Percentiles rank a stretch among this genome's conserved stretches.
These are phyloP conservation scores for Xylaria sp. DNA, from an alignment of 2,329 filamentous ascomycete species.

Conservation along the genomic window DNA sequence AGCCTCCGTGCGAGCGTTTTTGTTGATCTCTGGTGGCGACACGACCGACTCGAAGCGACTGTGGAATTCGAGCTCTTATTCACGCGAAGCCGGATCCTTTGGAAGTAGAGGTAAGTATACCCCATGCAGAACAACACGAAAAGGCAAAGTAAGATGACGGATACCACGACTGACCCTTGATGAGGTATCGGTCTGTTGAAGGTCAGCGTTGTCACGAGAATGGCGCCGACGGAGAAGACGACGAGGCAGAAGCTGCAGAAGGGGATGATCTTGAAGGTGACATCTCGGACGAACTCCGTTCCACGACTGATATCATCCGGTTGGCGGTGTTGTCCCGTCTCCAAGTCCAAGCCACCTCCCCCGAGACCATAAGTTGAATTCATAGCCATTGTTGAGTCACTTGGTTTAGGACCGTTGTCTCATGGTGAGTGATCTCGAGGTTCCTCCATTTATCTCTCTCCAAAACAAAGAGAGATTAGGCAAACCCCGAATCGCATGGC, in stretches of 20 bases:
- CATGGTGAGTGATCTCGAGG: neutral
- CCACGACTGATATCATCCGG: neutral
- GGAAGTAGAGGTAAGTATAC: constrained; percentile 15
- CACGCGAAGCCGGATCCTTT: constrained; percentile 12
- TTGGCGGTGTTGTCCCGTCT: constrained; percentile 11
- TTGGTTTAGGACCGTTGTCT: neutral
- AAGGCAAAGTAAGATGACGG: constrained; percentile 18
- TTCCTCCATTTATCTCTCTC: constrained; percentile 2
- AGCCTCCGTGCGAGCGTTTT: neutral
- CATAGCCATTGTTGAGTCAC: constrained; percentile 17
- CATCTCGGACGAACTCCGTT: constrained; percentile 19
- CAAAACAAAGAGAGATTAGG: constrained; percentile 5
- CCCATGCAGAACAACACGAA: constrained; percentile 24
- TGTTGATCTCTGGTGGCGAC: neutral
- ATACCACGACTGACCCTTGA: constrained; percentile 21
- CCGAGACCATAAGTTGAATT: constrained; percentile 1
- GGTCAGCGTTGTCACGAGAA: constrained; percentile 22
- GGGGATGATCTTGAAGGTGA: constrained; percentile 27
- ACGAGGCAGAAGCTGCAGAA: constrained; percentile 20
- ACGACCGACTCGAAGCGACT: neutral
- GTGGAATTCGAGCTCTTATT: neutral
- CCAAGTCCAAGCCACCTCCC: constrained; percentile 18
- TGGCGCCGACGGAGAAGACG: constrained; percentile 23
- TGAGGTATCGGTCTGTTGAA: constrained; percentile 21
- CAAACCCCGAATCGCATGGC: neutral